Evolutionary conservation across 371 early-diverging fungal species (phyloP).

Genomic region (Mucor velutinosus): DNA sequence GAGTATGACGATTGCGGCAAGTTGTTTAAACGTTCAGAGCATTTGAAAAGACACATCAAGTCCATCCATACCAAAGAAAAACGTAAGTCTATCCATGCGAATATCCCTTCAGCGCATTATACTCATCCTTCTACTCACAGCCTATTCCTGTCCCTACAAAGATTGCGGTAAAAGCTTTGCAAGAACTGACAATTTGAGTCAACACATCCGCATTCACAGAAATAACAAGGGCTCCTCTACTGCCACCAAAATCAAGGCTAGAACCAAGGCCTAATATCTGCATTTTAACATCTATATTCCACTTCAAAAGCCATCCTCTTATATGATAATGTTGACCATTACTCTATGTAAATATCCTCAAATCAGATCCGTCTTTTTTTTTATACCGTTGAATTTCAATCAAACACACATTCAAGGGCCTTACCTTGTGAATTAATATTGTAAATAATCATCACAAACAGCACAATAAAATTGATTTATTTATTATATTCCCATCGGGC

Average conservation of each 20-base stretch:
- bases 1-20: slow-evolving; percentile 64
- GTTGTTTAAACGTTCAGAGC: slow-evolving; percentile 82
- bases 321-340: neutral
- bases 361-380: slow-evolving; percentile 2
- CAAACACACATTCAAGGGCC: neutral
- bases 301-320: neutral
- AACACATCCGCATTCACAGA: slow-evolving; percentile 67
- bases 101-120: neutral
- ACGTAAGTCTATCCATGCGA: slow-evolving; percentile 37
- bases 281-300: neutral
- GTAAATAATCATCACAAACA: neutral
- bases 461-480: neutral
- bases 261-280: neutral
- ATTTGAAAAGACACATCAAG: slow-evolving; percentile 80
- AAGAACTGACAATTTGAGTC: slow-evolving; percentile 81
- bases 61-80: slow-evolving; percentile 62
- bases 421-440: neutral
- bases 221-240: slow-evolving; percentile 26
- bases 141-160: slow-evolving; percentile 64
- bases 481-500: slow-evolving; percentile 12
- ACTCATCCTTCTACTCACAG: slow-evolving; percentile 24
- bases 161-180: slow-evolving; percentile 82
- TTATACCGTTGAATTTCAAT: neutral
- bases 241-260: neutral
- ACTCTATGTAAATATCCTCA: neutral